Percentiles rank a stretch among this genome's conserved stretches.
phyloP scores from a whole-genome alignment of 2,329 filamentous ascomycete species.

The Verticillium zaregamsianum region DNA sequence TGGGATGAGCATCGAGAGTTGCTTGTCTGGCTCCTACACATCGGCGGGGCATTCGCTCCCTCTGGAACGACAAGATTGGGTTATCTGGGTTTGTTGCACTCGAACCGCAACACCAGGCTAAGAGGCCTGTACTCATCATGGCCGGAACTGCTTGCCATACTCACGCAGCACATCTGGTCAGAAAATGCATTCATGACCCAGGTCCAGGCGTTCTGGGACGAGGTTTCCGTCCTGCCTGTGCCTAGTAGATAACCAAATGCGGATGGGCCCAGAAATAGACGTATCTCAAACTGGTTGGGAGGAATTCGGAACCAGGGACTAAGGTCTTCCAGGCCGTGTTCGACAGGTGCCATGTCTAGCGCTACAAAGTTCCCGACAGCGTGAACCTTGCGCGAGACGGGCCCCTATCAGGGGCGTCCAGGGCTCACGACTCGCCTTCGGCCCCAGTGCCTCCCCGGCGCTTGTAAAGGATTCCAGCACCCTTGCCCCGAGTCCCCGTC shows the following conservation, averaged over 20 bases:
- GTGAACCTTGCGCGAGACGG: too few relatives aligned
- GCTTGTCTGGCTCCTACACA: slow-evolving; percentile 29
- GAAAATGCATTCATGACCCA: slow-evolving; percentile 26
- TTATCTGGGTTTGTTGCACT: slow-evolving; percentile 21
- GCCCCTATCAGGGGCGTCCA: too few relatives aligned
- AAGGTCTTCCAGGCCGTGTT: too few relatives aligned
- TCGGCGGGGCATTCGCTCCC: slow-evolving; percentile 33
- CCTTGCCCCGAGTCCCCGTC: too few relatives aligned
- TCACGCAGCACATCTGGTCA: slow-evolving; percentile 35
- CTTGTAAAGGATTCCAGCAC: too few relatives aligned
- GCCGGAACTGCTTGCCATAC: slow-evolving; percentile 21
- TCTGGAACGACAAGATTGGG: slow-evolving; percentile 18
- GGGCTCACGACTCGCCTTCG: too few relatives aligned
- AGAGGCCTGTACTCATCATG: slow-evolving; percentile 21
- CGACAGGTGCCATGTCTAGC: too few relatives aligned
- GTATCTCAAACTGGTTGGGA: too few relatives aligned
- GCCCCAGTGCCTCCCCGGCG: too few relatives aligned
- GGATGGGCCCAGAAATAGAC: too few relatives aligned
- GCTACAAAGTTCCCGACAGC: too few relatives aligned
- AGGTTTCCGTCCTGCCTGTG: slow-evolving; percentile 8
- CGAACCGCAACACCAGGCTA: slow-evolving; percentile 13
- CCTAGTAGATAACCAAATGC: neutral
- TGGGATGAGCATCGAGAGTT: slow-evolving; percentile 28
- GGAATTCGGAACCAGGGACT: too few relatives aligned
- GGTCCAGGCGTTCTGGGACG: slow-evolving; percentile 27